Conservation (phyloP, 495 filamentous ascomycete species). For the Hypoxylon subgilvum region DNA sequence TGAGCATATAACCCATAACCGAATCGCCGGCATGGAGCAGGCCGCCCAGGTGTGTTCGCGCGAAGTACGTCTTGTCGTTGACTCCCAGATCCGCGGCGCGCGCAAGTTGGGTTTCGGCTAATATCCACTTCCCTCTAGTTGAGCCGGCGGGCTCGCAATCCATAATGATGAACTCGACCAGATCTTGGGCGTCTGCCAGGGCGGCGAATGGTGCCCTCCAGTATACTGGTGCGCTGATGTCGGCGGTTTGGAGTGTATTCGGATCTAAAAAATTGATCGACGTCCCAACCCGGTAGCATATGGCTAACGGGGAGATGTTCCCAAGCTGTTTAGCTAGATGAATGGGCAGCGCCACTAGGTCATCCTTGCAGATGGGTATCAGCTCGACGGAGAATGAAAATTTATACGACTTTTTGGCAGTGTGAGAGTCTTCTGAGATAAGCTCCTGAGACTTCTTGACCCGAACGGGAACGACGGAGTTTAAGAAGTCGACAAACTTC, state of each 20-base stretch:
- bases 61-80: constrained; percentile 85
- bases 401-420: constrained; percentile 86
- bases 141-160: constrained; percentile 83
- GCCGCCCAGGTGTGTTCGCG: constrained; percentile 85
- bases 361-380: constrained; percentile 94
- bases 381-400: constrained; percentile 86
- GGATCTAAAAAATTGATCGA: constrained; percentile 89
- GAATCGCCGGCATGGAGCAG: constrained; percentile 89
- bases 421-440: constrained; percentile 93
- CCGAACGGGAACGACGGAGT: constrained; percentile 75
- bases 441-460: constrained; percentile 89
- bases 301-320: constrained; percentile 80
- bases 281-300: constrained; percentile 91
- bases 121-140: constrained; percentile 76
- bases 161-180: constrained; percentile 92
- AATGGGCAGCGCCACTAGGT: constrained; percentile 88
- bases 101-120: constrained; percentile 86
- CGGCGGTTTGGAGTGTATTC: constrained; percentile 85
- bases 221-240: constrained; percentile 78
- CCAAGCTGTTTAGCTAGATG: constrained; percentile 84
- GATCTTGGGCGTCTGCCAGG: constrained; percentile 81
- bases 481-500: constrained; percentile 88
- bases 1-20: constrained; percentile 87
- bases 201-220: constrained; percentile 86
- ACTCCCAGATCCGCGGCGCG: constrained; percentile 85